Evolutionary conservation across 1,139 yeast genomes (phyloP), one percentile per base, ranked within the genome.

Genomic region (Hansenula sp.): DNA sequence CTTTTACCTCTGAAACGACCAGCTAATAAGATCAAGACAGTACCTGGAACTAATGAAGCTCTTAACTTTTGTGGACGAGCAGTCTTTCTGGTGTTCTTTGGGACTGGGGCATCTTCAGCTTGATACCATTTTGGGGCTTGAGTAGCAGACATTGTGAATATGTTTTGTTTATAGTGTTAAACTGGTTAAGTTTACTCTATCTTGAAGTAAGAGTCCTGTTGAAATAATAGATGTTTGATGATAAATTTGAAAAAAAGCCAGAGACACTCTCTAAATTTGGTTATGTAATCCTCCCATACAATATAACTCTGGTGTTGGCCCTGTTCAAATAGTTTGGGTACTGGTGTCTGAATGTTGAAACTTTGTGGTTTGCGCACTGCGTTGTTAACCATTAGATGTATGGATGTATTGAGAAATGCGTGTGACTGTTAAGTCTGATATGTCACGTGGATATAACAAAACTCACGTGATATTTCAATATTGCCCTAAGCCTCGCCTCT

Each of bases 1-100:
- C 96, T 88, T 85, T 89, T 89, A 69, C 96, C 96, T 76, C 96
- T 84, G 91, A 86, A 89, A 75, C 96, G 86, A 71, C 96, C 96
- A 63, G 96, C 96, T 70, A 89, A 83, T 69, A 89, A 78, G 72
- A 89, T 89, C 70, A 89, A 78, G 59, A 89, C 95, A 66, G 96
- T 84, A 71, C 96, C 96, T 71, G 96, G 96, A 58, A 84, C 91
- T 66, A 89, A 79, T 54, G 96, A 84, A 62, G 90, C 76, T 74
- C 96, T 88, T 71, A 88, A 79, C 76, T 84, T 84, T 72, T 86
- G 90, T 65, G 95, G 89, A 71, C 86, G 86, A 60, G 78, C 77
- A 62, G 87, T 71, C 81, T 87, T 85, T 79, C 90, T 85, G 65
- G 82, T 67, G 66, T 75, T 77, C 73, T 77, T 83, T 60, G 87